These are phyloP conservation scores for Cerioporus squamosus DNA, from an alignment of 1,284 basidiomycete species.

Conservation along the genomic window DNA sequence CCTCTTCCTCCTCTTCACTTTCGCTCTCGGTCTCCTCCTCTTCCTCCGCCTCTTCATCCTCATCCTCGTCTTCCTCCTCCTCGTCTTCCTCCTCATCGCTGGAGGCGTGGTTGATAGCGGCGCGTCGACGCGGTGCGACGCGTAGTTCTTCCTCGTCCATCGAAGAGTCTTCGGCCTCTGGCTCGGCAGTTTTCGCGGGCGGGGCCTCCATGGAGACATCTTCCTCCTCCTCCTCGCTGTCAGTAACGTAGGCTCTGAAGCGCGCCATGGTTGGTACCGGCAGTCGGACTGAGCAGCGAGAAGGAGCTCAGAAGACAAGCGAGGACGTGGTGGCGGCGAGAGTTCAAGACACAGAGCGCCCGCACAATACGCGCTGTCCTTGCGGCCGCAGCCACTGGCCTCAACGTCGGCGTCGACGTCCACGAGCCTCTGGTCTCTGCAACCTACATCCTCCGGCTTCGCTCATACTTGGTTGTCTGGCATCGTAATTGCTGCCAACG, in stretches of 20 bases:
- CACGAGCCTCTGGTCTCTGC: too few relatives aligned
- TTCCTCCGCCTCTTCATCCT: slow-evolving; percentile 13
- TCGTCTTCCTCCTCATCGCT: slow-evolving; percentile 36
- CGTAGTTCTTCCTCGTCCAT: slow-evolving; percentile 22
- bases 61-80: slow-evolving; percentile 14
- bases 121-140: slow-evolving; percentile 2
- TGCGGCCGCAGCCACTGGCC: too few relatives aligned
- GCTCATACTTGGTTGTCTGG: too few relatives aligned
- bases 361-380: too few relatives aligned
- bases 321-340: neutral
- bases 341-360: slow-evolving; percentile 2
- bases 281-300: neutral
- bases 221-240: slow-evolving; percentile 31
- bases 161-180: slow-evolving; percentile 14
- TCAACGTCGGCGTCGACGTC: too few relatives aligned
- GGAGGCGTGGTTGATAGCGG: neutral
- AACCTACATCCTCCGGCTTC: neutral
- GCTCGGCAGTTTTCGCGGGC: slow-evolving; percentile 10
- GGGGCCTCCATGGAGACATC: slow-evolving; percentile 20
- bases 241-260: slow-evolving; percentile 30
- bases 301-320: neutral
- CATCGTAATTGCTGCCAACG: too few relatives aligned
- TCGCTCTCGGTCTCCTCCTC: slow-evolving; percentile 33
- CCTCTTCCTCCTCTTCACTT: slow-evolving; percentile 32
- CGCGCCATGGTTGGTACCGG: slow-evolving; percentile 25